phyloP scores from a whole-genome alignment of 1,139 yeast genomes.

The Candida tropicalis region DNA sequence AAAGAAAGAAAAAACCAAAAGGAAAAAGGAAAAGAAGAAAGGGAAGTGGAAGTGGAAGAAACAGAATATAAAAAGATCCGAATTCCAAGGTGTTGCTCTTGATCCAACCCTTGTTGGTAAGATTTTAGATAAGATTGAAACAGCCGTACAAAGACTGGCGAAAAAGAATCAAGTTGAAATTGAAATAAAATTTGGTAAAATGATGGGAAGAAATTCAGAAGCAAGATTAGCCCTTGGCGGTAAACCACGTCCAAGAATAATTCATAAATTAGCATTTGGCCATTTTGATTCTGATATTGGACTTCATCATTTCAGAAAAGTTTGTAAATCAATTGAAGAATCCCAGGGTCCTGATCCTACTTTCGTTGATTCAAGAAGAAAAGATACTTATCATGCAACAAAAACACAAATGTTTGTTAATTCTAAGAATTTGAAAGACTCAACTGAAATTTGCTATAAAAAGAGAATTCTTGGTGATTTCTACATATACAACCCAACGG shows the following conservation, averaged over 20 bases:
- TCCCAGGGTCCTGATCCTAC: not conserved
- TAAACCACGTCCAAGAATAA: not conserved
- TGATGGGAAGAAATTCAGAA: constrained; percentile 1
- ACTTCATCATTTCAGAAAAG: not conserved
- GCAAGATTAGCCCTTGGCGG: not conserved
- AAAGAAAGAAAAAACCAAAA: too few species aligned
- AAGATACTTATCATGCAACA: not conserved
- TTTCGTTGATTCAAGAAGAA: not conserved
- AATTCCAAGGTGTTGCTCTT: not conserved
- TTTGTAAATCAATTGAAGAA: not conserved
- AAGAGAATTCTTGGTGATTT: constrained; percentile 1
- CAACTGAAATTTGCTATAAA: not conserved
- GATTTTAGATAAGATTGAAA: not conserved
- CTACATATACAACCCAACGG: not conserved
- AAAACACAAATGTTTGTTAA: not conserved
- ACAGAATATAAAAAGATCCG: too few species aligned
- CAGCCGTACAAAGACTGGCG: not conserved
- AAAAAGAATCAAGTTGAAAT: not conserved
- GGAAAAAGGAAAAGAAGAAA: too few species aligned
- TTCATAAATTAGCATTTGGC: not conserved
- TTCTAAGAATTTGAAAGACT: not conserved
- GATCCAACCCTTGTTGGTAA: not conserved
- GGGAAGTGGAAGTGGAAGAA: too few species aligned
- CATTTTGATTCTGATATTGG: constrained; percentile 2
- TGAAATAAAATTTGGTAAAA: constrained; percentile 1